A percentile compares a stretch with the other conserved stretches of the same genome.
Evolutionary conservation across 169 alveolate genomes (phyloP).

Genomic region (Toxoplasma gondii): DNA sequence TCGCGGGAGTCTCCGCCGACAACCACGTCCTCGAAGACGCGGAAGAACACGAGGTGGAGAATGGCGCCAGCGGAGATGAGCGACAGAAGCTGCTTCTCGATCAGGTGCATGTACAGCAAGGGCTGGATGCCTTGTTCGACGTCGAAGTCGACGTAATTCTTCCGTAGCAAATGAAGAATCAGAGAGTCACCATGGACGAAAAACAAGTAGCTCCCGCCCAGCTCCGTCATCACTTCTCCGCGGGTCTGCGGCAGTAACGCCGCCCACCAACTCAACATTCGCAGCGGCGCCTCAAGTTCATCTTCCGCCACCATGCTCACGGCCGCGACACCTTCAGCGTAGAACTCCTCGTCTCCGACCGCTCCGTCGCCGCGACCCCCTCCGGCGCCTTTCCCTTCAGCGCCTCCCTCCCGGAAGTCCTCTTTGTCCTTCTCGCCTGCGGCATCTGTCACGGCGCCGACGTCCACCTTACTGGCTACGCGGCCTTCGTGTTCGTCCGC

Average conservation of each 20-base stretch:
- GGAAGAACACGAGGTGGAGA: constrained; percentile 46
- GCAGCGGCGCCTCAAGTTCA: constrained; percentile 36
- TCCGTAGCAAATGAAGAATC: constrained; percentile 35
- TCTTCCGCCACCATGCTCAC: neutral
- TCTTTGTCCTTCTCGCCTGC: neutral
- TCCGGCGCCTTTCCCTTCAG: constrained; percentile 12
- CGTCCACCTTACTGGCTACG: neutral
- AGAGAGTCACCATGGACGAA: constrained; percentile 29
- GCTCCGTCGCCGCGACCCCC: neutral
- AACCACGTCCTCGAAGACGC: constrained; percentile 19
- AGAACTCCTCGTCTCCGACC: neutral
- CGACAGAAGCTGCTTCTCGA: constrained; percentile 36
- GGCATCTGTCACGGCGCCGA: neutral
- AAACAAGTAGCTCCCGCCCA: constrained; percentile 47
- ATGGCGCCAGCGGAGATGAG: constrained; percentile 34
- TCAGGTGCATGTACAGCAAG: constrained; percentile 27
- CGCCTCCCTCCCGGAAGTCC: neutral
- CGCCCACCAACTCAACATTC: constrained; percentile 23
- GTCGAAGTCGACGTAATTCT: constrained; percentile 40
- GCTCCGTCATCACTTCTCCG: constrained; percentile 41
- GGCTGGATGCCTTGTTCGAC: constrained; percentile 44
- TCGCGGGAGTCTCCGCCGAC: neutral
- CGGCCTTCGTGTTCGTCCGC: constrained; percentile 11
- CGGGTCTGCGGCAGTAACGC: constrained; percentile 41
- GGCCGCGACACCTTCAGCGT: neutral